These are phyloP conservation scores for Fomitopsis palustris DNA, from an alignment of 1,284 basidiomycete genomes.

Conservation along the genomic window DNA sequence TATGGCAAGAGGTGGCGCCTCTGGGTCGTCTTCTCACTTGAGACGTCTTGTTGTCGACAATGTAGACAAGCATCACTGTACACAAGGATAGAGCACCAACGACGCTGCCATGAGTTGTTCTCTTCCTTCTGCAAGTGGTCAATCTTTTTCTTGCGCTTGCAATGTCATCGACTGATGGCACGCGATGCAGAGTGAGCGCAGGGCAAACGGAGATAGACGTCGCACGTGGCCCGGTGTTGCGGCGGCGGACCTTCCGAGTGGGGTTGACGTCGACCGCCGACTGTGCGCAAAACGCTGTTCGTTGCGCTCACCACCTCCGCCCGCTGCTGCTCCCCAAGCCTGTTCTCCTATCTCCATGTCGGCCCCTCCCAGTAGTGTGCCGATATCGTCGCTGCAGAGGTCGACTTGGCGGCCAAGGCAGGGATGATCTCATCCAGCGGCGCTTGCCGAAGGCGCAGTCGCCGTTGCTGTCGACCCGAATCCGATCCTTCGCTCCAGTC, in stretches of 20 bases:
- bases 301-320: neutral
- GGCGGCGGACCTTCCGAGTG: neutral
- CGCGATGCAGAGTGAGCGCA: too few species aligned
- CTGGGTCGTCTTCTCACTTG: too few species aligned
- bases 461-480: neutral
- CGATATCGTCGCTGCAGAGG: neutral
- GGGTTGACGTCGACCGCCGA: neutral
- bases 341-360: neutral
- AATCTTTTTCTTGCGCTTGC: too few species aligned
- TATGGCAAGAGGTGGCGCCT: too few species aligned
- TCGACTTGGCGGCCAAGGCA: neutral
- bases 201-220: neutral
- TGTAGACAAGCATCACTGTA: too few species aligned
- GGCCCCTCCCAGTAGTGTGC: neutral
- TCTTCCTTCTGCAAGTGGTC: too few species aligned
- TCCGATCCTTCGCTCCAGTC: neutral
- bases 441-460: conserved; percentile 1
- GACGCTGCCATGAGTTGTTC: too few species aligned
- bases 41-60: too few species aligned
- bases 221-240: neutral
- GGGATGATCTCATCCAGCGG: neutral
- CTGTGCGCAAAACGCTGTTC: neutral
- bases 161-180: too few species aligned
- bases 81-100: too few species aligned
- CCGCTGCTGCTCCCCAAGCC: neutral